Evolutionary conservation across 495 filamentous ascomycete species (phyloP).

Genomic region (Penicillium macrosclerotiorum): DNA sequence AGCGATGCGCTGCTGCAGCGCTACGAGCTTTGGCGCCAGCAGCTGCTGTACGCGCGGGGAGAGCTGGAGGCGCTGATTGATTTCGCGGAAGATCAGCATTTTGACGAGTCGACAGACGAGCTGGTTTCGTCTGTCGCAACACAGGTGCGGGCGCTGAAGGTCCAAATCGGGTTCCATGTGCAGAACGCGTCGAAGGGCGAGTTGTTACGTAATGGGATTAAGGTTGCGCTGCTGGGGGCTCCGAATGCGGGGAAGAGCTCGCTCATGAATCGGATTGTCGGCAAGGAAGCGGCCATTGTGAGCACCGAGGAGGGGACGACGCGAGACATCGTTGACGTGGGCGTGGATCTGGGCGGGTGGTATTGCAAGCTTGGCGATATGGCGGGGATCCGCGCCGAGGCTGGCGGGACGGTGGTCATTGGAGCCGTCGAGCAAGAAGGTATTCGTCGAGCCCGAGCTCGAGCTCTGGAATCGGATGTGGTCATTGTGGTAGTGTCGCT

Average conservation of each 20-base stretch:
- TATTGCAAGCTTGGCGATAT: slow-evolving; percentile 89
- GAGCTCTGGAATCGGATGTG: slow-evolving; percentile 81
- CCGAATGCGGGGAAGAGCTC: slow-evolving; percentile 97
- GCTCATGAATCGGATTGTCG: slow-evolving; percentile 86
- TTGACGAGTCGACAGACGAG: slow-evolving; percentile 79
- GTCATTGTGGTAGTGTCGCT: slow-evolving; percentile 77
- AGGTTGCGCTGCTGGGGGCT: slow-evolving; percentile 79
- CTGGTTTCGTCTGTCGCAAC: slow-evolving; percentile 64
- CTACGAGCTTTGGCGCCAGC: slow-evolving; percentile 81
- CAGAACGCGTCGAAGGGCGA: slow-evolving; percentile 80
- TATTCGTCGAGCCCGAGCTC: slow-evolving; percentile 78
- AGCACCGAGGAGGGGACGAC: slow-evolving; percentile 90
- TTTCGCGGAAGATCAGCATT: slow-evolving; percentile 95
- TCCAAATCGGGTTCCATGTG: slow-evolving; percentile 64
- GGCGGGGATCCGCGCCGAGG: slow-evolving; percentile 67
- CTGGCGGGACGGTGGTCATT: slow-evolving; percentile 39
- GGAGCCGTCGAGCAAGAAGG: slow-evolving; percentile 85
- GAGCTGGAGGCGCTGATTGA: slow-evolving; percentile 96
- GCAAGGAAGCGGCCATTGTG: slow-evolving; percentile 91
- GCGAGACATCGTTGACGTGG: slow-evolving; percentile 88
- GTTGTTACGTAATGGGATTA: slow-evolving; percentile 80
- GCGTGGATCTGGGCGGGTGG: slow-evolving; percentile 85
- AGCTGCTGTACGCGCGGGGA: slow-evolving; percentile 76
- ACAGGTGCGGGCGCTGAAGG: slow-evolving; percentile 58
- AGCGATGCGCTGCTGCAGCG: slow-evolving; percentile 66